These are phyloP conservation scores for Cymodocea nodosa DNA, from an alignment of 116 monocot species.

Conservation along the genomic window DNA sequence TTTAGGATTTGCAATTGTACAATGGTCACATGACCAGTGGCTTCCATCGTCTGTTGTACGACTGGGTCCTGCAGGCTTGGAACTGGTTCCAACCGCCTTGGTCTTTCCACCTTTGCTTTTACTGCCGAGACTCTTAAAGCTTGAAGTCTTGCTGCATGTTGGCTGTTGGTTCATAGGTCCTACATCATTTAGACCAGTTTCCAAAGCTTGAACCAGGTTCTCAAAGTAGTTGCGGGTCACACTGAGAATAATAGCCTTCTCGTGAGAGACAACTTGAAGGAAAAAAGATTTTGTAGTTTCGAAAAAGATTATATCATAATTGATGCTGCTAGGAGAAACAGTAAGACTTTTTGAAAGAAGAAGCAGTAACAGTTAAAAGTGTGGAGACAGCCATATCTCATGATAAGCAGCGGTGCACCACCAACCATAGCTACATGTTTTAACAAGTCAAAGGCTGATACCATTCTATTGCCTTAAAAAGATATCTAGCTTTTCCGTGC, in stretches of 20 bases:
- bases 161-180: constrained; percentile 32
- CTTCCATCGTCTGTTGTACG: constrained; percentile 26
- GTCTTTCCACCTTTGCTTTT: constrained; percentile 45
- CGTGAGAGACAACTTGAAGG: neutral
- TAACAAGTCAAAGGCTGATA: too few relatives aligned
- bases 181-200: constrained; percentile 63
- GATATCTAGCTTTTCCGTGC: too few relatives aligned
- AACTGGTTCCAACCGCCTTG: constrained; percentile 19
- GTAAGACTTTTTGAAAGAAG: too few relatives aligned
- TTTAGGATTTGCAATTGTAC: constrained; percentile 43
- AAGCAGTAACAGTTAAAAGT: too few relatives aligned
- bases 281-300: neutral
- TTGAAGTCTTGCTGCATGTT: constrained; percentile 39
- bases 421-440: too few relatives aligned
- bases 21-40: constrained; percentile 57
- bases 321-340: neutral
- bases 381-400: too few relatives aligned
- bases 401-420: too few relatives aligned
- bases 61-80: constrained; percentile 20
- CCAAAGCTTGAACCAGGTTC: constrained; percentile 60
- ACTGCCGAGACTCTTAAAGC: constrained; percentile 21
- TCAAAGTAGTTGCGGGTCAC: constrained; percentile 82
- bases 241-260: constrained; percentile 16
- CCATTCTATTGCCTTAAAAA: too few relatives aligned
- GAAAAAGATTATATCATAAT: neutral